Conservation (phyloP, 2,329 filamentous ascomycete genomes). For the Colletotrichum camelliae region DNA sequence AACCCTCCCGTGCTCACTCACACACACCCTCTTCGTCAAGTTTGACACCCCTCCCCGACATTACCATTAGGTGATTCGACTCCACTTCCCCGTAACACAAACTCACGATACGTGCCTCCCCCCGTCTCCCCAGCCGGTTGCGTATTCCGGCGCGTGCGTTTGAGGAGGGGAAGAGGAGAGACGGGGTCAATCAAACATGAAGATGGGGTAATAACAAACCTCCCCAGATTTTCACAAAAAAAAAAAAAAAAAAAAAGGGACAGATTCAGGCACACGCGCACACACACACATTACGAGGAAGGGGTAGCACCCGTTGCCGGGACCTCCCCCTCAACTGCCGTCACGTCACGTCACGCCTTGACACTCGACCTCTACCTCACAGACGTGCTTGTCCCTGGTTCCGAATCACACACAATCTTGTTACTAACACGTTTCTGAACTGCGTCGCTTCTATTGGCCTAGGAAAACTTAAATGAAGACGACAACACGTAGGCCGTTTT, state of each 20-base stretch:
- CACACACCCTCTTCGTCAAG: neutral
- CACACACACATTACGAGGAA: neutral
- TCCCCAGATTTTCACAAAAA: constrained; percentile 1
- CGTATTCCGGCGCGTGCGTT: neutral
- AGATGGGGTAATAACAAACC: neutral
- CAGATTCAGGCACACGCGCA: neutral
- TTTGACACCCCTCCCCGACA: neutral
- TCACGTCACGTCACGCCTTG: neutral
- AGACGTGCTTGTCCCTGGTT: neutral
- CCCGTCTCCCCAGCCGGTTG: neutral
- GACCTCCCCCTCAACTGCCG: neutral
- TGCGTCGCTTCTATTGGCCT: neutral
- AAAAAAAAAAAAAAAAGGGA: neutral
- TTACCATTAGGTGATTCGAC: constrained; percentile 2
- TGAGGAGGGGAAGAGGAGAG: neutral
- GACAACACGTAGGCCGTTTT: neutral
- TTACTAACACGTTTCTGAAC: neutral
- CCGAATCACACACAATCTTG: neutral
- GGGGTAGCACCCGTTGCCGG: neutral
- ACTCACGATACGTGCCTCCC: neutral
- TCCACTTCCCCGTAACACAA: neutral
- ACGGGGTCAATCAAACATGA: neutral
- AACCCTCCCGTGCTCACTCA: neutral
- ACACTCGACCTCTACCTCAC: neutral
- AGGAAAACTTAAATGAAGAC: neutral